Base-by-base conservation (phyloP, 2,329 filamentous ascomycete species). In the Fulvia fulva region DNA sequence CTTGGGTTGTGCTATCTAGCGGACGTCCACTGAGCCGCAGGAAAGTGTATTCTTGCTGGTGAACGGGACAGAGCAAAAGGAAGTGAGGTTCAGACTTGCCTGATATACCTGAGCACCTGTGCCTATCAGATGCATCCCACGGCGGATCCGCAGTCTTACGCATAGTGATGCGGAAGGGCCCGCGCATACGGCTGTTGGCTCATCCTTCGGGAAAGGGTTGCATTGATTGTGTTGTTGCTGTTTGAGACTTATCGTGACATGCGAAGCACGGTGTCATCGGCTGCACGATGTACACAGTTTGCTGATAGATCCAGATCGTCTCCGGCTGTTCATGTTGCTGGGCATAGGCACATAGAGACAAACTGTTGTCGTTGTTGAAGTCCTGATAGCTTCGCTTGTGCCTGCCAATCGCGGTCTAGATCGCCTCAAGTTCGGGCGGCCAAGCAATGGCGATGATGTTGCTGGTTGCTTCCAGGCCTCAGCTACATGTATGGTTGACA, bases 21-120 rank as follows among this genome's bases (percentile, higher is more conserved):
- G 43, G 52, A 54, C 52, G 52, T 54, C 52, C 25, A 44, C 52
- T 46, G 52, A 30, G 43, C 52, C 52, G 52, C 52, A 51, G 49
- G n/a, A 34, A 34, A 32, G 47, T 28, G 47, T 32, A 32, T 50
- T 50, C 26, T 32, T 50, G 23, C 23, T 21, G 23, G 47, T 28
- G 23, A 26, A n/a, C 21, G 23, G 12, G 32, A 21, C 16, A 26
- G 23, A 32, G 14, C 8, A 11, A 9, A 26, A 50, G 47, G 47
- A 50, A 50, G 47, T 50, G 47, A 50, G 26, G 47, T 32, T 19
- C 9, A 26, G 26, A 50, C 47, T 50, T 32, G 26, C 1, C 26
- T 50, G 47, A 50, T 50, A 50, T 50, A 50, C 47, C 11, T 12
- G 47, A 50, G 47, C 8, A 28, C n/a, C 47, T 50, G 47, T 16